A percentile compares a stretch with the other conserved stretches of the same genome.
Conservation (phyloP, 495 filamentous ascomycete species). For the Penicillium nucicola region DNA sequence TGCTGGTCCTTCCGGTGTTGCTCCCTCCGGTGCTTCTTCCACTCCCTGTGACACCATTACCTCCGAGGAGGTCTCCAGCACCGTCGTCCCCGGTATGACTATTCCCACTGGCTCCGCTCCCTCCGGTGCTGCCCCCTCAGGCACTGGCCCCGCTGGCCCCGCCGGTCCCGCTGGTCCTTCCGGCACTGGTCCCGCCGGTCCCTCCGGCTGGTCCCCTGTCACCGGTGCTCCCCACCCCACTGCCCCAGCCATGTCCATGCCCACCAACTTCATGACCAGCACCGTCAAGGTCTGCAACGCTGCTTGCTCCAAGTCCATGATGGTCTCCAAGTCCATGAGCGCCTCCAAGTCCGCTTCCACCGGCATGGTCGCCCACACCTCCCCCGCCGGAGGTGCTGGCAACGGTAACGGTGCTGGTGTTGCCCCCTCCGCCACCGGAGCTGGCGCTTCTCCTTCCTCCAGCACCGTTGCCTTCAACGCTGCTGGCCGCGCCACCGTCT, state of each 20-base stretch:
- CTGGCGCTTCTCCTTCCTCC: constrained; percentile 6
- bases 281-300: constrained; percentile 8
- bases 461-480: constrained; percentile 22
- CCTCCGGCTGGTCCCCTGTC: constrained; percentile 1
- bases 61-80: not conserved
- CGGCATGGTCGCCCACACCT: not conserved
- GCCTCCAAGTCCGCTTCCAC: constrained; percentile 4
- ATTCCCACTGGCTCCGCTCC: not conserved
- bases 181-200: not conserved
- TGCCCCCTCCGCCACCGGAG: not conserved
- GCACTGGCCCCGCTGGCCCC: not conserved
- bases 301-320: constrained; percentile 7
- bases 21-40: not conserved
- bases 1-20: not conserved
- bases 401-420: not conserved
- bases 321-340: constrained; percentile 1
- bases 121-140: too few relatives aligned
- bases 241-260: not conserved
- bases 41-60: not conserved
- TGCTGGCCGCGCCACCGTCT: constrained; percentile 26
- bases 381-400: not conserved
- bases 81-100: constrained; percentile 1
- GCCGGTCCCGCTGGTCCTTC: not conserved
- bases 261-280: not conserved
- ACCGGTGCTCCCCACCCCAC: not conserved